Evolutionary conservation across 2,329 filamentous ascomycete genomes (phyloP).

Genomic region (Septoria linicola): DNA sequence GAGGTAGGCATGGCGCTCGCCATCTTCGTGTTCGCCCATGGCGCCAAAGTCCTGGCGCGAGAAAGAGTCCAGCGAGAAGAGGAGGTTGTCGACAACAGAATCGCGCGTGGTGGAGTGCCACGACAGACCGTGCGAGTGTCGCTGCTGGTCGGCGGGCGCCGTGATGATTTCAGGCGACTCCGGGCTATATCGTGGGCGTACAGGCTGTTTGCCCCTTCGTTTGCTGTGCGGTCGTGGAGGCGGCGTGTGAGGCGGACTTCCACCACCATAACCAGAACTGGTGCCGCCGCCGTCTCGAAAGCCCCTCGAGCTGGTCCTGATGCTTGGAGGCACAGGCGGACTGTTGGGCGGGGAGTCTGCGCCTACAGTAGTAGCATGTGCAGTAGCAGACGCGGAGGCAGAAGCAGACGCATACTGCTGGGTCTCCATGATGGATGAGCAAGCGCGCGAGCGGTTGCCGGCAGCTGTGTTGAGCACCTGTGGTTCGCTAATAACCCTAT

Average conservation of each 20-base stretch:
- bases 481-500: constrained; percentile 1
- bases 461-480: background rate
- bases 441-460: background rate
- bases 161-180: constrained; percentile 8
- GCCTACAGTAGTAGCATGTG: constrained; percentile 7
- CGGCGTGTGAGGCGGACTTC: constrained; percentile 16
- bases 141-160: constrained; percentile 5
- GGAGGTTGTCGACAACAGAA: constrained; percentile 93
- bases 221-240: constrained; percentile 15
- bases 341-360: constrained; percentile 10
- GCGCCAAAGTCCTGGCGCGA: constrained; percentile 39
- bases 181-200: constrained; percentile 11
- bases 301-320: constrained; percentile 11
- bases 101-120: constrained; percentile 77
- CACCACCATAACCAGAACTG: background rate
- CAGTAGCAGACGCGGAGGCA: background rate
- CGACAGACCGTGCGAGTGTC: constrained; percentile 79
- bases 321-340: constrained; percentile 7
- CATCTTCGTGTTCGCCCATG: constrained; percentile 23
- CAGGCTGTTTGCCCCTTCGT: constrained; percentile 17
- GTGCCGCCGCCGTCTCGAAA: constrained; percentile 1
- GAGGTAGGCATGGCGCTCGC: constrained; percentile 24
- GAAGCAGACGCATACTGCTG: constrained; percentile 8
- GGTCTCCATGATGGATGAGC: background rate
- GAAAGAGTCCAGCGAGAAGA: constrained; percentile 86